Base-by-base conservation (phyloP, 805 yeast genomes). In the Starmerella kuoi region DNA sequence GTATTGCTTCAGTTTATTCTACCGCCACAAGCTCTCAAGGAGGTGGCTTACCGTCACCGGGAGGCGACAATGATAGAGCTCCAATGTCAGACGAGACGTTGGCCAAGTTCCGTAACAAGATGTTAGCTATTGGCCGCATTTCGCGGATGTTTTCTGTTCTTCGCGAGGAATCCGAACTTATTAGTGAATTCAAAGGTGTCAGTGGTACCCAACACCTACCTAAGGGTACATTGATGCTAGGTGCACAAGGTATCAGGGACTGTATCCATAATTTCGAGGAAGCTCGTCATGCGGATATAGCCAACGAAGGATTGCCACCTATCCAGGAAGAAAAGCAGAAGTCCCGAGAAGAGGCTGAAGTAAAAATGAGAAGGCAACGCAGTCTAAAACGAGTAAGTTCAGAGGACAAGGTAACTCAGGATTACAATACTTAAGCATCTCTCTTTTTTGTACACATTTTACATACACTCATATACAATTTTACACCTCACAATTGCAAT, bases 51-150 rank as follows among this genome's bases (percentile, higher is more conserved):
- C 7, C 22, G 4, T 23, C 39, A 19, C 21, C 7, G 8, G 32
- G 20, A 31, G 20, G 34, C 34, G 37, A 15, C n/a, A n/a, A 20
- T 12, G 21, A 21, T n/a, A 23, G 20, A 4, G 35, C 39, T 12
- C 28, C 9, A 25, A 27, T 27, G 4, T 21, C 39, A 11, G 46
- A 43, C 31, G 63, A 59, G 32, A 56, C 62, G 9, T 55, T 61
- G 52, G 66, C 70, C 49, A 52, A 51, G 41, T 53, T 54, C 54
- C 53, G 56, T 44, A 86, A 83, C 62, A 88, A 88, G 68, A 82
- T 91, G 40, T 63, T 88, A 54, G 97, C 97, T 12, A 91, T 88
- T 61, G 97, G 97, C n/a, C 74, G 94, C 51, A 84, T 88, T 51
- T 79, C 95, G 20, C 73, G 95, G 44, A 84, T 88, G 94, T 87